Evolutionary conservation across 768 basidiomycete genomes (phyloP), one percentile per base, ranked within the genome.

Genomic region (Lentinula guzmanii): DNA sequence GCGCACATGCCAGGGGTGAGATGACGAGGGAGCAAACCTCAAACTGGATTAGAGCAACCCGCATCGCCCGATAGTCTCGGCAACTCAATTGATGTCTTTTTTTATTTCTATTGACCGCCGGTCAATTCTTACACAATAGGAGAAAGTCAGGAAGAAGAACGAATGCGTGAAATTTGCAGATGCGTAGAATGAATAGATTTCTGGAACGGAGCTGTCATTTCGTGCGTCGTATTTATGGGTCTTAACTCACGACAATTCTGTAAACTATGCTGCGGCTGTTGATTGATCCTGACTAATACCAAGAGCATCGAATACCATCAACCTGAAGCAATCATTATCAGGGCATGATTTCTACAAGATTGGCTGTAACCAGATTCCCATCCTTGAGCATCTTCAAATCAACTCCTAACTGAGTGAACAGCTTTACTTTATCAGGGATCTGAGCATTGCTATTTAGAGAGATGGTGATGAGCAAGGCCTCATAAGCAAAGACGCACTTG

Each of bases 401-500:
- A 2, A 52, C 62, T 28, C 66, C 72, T 0, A 83, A 63, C 1
- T 74, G 63, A 2, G 66, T 63, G 63, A 83, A 83, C 34, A 79
- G 68, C 18, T 71, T 66, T 35, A 79, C 67, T 67, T 84, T 84
- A 55, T 81, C 77, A 0, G 69, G 21, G 50, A 79, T 75, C 83
- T 84, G 63, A 31, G 53, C 5, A 16, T 43, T 4, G n/a, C 1
- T 34, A 31, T 10, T 45, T 18, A 0, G 34, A 52, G 13, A 51
- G 33, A 42, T 42, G 51, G 28, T 28, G 28, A 28, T 28, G 28
- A 28, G 28, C 28, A 28, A 28, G 28, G 28, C 28, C 28, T 28
- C 28, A 28, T 28, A 28, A 28, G 28, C 28, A 28, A 58, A 39
- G 2, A 68, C 79, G 60, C 34, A 89, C 91, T 75, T 90, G 88